A percentile compares a stretch with the other conserved stretches of the same genome.
phyloP scores from a whole-genome alignment of 805 yeast species.

The Torulaspora gathmanii region DNA sequence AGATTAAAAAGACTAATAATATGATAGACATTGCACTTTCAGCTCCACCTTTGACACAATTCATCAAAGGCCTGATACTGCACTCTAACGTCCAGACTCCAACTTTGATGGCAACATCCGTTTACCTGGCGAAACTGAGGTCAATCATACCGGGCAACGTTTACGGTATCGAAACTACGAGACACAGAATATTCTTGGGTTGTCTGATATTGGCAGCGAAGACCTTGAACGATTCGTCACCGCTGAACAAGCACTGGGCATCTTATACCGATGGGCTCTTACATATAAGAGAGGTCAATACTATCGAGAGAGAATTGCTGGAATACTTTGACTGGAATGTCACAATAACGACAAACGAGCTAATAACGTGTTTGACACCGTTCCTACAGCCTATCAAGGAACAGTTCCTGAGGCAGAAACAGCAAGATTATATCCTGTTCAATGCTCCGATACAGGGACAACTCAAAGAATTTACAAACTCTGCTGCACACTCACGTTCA shows the following conservation, averaged over 20 bases:
- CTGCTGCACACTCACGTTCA: slow-evolving; percentile 30
- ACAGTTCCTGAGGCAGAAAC: slow-evolving; percentile 21
- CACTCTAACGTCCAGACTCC: slow-evolving; percentile 93
- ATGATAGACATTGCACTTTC: slow-evolving; percentile 16
- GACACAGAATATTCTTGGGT: slow-evolving; percentile 89
- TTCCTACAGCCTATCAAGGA: slow-evolving; percentile 70
- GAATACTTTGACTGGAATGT: slow-evolving; percentile 83
- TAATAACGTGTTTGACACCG: slow-evolving; percentile 63
- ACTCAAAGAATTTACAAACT: slow-evolving; percentile 13
- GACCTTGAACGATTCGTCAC: slow-evolving; percentile 87
- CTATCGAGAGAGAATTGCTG: slow-evolving; percentile 85
- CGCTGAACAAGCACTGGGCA: slow-evolving; percentile 95
- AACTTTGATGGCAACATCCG: slow-evolving; percentile 87
- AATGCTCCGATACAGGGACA: slow-evolving; percentile 22
- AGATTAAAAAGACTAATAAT: slow-evolving; percentile 19
- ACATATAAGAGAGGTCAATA: slow-evolving; percentile 71
- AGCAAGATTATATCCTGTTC: slow-evolving; percentile 27
- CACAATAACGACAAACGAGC: slow-evolving; percentile 62
- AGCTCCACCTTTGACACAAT: slow-evolving; percentile 48
- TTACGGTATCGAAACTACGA: slow-evolving; percentile 85
- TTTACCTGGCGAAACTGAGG: slow-evolving; percentile 74
- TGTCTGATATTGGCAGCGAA: slow-evolving; percentile 89
- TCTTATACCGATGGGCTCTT: slow-evolving; percentile 84
- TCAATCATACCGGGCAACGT: slow-evolving; percentile 79
- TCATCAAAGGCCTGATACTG: slow-evolving; percentile 67